Conservation (phyloP, 495 filamentous ascomycete species). For the Xeromyces bisporus region DNA sequence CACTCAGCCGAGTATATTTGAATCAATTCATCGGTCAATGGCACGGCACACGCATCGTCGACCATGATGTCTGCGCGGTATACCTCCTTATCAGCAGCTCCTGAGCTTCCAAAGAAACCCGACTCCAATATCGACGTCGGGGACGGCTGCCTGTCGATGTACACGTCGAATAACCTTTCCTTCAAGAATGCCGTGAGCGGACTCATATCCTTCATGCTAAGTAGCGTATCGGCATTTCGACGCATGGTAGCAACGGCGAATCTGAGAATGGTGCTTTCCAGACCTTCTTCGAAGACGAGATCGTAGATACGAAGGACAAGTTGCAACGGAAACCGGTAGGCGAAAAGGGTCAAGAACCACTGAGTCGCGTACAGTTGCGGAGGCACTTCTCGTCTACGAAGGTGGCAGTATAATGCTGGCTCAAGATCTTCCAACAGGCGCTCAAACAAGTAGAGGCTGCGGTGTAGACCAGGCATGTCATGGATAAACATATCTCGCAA, state of each 20-base stretch:
- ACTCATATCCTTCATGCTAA: conserved; percentile 80
- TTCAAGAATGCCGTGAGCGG: conserved; percentile 76
- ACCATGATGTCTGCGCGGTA: conserved; percentile 90
- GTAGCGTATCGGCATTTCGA: conserved; percentile 65
- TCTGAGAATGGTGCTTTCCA: conserved; percentile 77
- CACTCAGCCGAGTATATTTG: conserved; percentile 71
- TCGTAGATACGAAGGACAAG: conserved; percentile 94
- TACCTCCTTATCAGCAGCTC: conserved; percentile 78
- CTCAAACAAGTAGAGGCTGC: conserved; percentile 88
- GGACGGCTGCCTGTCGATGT: conserved; percentile 84
- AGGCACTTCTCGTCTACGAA: conserved; percentile 70
- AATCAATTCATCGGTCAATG: conserved; percentile 64
- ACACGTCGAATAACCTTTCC: conserved; percentile 86
- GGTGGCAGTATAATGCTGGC: conserved; percentile 86
- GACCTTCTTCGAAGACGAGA: conserved; percentile 83
- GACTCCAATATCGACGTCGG: conserved; percentile 79
- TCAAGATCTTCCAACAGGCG: conserved; percentile 87
- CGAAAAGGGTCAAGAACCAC: conserved; percentile 98
- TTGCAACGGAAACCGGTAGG: conserved; percentile 93
- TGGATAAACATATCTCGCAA: conserved; percentile 85
- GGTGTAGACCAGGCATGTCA: conserved; percentile 92
- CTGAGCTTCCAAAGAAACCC: conserved; percentile 90
- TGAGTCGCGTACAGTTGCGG: conserved; percentile 93
- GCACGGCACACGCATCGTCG: conserved; percentile 81
- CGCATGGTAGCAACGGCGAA: conserved; percentile 93